phyloP scores from a whole-genome alignment of 202 grass and related monocot species.

The Cymbopogon flexuosus region DNA sequence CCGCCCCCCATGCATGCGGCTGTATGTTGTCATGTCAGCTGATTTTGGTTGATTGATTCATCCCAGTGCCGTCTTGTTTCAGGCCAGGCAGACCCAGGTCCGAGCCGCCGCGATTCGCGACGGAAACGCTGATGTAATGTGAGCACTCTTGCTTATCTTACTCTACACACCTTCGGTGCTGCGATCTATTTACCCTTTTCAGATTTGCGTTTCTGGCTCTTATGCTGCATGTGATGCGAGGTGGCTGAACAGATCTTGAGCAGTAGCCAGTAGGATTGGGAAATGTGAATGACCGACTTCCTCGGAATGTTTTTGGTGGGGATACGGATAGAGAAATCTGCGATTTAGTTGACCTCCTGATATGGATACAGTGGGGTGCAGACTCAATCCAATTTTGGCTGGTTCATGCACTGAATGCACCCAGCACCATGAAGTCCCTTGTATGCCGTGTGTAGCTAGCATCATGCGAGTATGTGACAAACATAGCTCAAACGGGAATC shows the following conservation, averaged over 20 bases:
- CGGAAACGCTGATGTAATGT: conserved; percentile 54
- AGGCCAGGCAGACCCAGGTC: conserved; percentile 40
- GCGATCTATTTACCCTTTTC: neutral
- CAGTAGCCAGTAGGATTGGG: neutral
- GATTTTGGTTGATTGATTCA: neutral
- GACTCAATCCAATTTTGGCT: neutral
- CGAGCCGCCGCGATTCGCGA: conserved; percentile 46
- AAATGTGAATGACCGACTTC: neutral
- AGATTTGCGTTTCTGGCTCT: too few species aligned
- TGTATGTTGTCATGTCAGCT: neutral
- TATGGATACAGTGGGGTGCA: neutral
- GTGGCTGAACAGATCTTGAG: conserved; percentile 15
- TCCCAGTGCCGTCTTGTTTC: neutral
- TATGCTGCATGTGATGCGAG: neutral
- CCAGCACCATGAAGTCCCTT: neutral
- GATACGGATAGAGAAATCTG: neutral
- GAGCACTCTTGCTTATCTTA: conserved; percentile 24
- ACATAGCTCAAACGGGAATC: neutral
- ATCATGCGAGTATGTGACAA: neutral
- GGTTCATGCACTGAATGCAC: neutral
- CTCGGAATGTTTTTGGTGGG: neutral
- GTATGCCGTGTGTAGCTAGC: neutral
- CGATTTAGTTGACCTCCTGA: neutral
- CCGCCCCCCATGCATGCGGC: conserved; percentile 5
- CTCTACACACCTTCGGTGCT: neutral